A percentile compares a stretch with the other conserved stretches of the same genome.
Conservation (phyloP, 2,329 filamentous ascomycete species). For the Pleurostoma richardsiae region DNA sequence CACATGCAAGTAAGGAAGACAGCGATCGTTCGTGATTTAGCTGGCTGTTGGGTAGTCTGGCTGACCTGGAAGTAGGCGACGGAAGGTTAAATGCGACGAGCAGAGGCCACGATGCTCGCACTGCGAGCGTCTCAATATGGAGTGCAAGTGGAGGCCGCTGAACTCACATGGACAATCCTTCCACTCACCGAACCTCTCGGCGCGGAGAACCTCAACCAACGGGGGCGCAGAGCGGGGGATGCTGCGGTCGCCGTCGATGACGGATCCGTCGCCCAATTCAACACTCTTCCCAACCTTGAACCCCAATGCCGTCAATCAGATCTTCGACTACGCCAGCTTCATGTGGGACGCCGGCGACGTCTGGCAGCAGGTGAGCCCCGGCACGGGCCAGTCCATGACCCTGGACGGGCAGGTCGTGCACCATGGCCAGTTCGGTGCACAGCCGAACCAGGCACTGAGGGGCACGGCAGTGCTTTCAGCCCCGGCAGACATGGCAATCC, state of each 20-base stretch:
- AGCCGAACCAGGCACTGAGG: no score
- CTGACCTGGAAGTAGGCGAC: conserved; percentile 25
- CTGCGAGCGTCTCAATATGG: conserved; percentile 46
- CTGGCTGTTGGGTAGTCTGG: conserved; percentile 3
- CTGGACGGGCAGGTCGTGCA: no score
- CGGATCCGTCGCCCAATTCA: conserved; percentile 1
- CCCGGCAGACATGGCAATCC: no score
- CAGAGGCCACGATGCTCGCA: conserved; percentile 45
- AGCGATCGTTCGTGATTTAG: background rate
- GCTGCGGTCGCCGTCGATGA: conserved; percentile 3
- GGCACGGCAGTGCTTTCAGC: no score
- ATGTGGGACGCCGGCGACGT: conserved; percentile 37
- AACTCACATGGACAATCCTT: conserved; percentile 6
- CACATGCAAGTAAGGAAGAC: conserved; percentile 35
- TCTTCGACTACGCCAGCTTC: conserved; percentile 43
- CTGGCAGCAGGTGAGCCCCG: conserved; percentile 23
- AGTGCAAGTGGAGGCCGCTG: conserved; percentile 42
- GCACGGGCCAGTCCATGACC: background rate
- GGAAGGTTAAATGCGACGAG: conserved; percentile 52
- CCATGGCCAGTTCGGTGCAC: no score
- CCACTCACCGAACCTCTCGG: background rate
- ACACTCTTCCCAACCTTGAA: conserved; percentile 4
- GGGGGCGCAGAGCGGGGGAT: background rate
- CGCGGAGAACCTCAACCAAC: conserved; percentile 2
- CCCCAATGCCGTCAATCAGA: conserved; percentile 28